Conservation (phyloP, 495 filamentous ascomycete genomes). For the Parathielavia appendiculata region DNA sequence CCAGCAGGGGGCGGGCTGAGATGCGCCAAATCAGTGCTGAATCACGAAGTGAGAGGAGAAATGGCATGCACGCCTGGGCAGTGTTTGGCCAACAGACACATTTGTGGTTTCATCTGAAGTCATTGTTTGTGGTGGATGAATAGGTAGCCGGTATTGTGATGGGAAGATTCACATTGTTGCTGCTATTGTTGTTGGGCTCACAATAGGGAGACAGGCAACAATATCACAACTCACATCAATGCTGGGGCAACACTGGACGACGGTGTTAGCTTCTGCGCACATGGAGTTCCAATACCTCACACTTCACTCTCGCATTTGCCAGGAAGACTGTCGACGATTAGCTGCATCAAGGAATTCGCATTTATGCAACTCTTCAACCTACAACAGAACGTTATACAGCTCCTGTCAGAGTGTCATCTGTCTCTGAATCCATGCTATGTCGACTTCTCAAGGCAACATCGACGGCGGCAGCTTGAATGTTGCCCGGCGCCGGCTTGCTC, state of each 20-base stretch:
- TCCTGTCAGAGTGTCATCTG: not conserved
- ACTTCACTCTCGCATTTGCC: not conserved
- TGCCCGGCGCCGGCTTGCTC: conserved; percentile 10
- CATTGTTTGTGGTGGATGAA: conserved; percentile 2
- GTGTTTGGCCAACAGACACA: not conserved
- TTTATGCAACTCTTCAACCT: not conserved
- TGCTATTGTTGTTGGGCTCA: conserved; percentile 12
- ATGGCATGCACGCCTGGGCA: not conserved
- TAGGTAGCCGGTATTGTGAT: not conserved
- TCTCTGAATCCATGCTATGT: not conserved
- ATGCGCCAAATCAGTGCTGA: not conserved
- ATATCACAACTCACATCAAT: not conserved
- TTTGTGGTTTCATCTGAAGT: not conserved
- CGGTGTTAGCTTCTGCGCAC: not conserved
- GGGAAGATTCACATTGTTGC: not conserved
- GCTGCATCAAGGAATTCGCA: not conserved
- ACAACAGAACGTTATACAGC: not conserved
- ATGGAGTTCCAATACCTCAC: conserved; percentile 3
- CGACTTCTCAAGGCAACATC: not conserved
- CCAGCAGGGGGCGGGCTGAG: not conserved
- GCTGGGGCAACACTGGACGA: too few species aligned
- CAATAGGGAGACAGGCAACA: conserved; percentile 10
- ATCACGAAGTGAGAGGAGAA: not conserved
- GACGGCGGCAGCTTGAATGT: not conserved
- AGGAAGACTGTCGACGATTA: not conserved